Base-by-base conservation (phyloP, 345 rosid species). In the Pseudoturritis turrita region DNA sequence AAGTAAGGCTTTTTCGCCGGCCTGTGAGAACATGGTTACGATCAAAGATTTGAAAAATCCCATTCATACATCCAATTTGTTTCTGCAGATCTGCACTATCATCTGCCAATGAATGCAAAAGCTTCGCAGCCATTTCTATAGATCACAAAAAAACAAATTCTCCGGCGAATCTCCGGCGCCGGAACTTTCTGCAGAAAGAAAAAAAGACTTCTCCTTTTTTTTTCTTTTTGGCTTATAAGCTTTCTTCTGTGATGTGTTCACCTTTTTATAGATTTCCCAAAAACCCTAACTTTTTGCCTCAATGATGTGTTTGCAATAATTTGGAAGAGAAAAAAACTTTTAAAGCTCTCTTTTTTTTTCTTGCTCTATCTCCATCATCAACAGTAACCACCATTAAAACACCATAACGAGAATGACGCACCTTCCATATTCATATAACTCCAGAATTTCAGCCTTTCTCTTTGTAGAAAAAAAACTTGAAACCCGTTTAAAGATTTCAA, bases 1-100 rank as follows among this genome's bases (percentile, higher is more conserved):
- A 80, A 80, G 89, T 87, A 80, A 88, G 88, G 78, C 80, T 86
- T 80, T 78, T 81, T 59, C 89, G 85, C 77, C 88, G 81, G 11
- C 86, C 74, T 7, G 83, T 71, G 15, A 89, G 66, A 74, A 81
- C 68, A 28, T 82, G 89, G 50, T 83, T 87, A 44, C 94, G 90
- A 81, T 91, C 97, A 70, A 94, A 91, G 77, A 94, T 72, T 79
- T 94, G 96, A 75, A 94, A 85, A 74, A 91, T 80, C 64, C 96
- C 97, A 35, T 85, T 89, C 97, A 94, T 94, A 82, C 98, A 94
- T 37, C 98, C 98, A 10, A 91, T 89, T 82, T 94, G 93, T 84
- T 87, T 94, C 84, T 88, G 88, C 80, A 94, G 84, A 83, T 89
- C 96, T 63, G 95, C 86, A 79, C 86, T 91, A 52, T 91, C 98